These are phyloP conservation scores for Pelargonium cotyledonis DNA, from an alignment of 441 rosid species.

Conservation along the genomic window DNA sequence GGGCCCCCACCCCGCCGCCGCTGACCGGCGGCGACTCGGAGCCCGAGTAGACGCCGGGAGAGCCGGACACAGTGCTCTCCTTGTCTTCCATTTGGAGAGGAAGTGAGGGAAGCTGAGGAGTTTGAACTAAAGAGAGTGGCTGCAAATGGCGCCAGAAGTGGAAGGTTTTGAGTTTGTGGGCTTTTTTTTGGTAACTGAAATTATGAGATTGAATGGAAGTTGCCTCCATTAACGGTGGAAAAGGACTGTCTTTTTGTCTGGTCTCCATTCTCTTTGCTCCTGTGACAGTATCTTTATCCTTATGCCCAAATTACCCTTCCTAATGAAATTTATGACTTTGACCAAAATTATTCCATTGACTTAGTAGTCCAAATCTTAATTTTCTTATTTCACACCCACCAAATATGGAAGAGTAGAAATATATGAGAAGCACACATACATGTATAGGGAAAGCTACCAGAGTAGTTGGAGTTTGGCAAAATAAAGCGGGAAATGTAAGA, in stretches of 20 bases:
- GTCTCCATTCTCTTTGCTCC: too few species aligned
- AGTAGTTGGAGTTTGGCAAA: too few species aligned
- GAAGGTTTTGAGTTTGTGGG: slow-evolving; percentile 15
- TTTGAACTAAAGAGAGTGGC: slow-evolving; percentile 24
- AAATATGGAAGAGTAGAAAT: too few species aligned
- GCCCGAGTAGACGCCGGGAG: slow-evolving; percentile 29
- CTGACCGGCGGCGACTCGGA: slow-evolving; percentile 35
- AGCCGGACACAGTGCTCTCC: slow-evolving; percentile 36
- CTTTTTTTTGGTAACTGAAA: slow-evolving; percentile 6
- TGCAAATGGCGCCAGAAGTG: slow-evolving; percentile 46
- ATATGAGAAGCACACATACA: too few species aligned
- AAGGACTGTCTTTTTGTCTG: not conserved
- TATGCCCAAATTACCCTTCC: slow-evolving; percentile 19
- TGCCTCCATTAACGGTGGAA: slow-evolving; percentile 32
- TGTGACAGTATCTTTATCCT: slow-evolving; percentile 16
- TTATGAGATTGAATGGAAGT: not conserved
- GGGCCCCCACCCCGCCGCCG: slow-evolving; percentile 18
- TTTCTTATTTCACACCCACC: too few species aligned
- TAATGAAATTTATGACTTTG: not conserved
- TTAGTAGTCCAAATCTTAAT: too few species aligned
- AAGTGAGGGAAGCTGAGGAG: slow-evolving; percentile 8
- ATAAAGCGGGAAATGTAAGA: too few species aligned
- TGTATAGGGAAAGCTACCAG: too few species aligned
- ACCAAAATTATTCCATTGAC: too few species aligned
- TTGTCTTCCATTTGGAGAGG: slow-evolving; percentile 39